Percentiles rank a stretch among this genome's conserved stretches.
phyloP scores from a whole-genome alignment of 225 moss, liverwort and hornwort genomes.

The Thuidium tamariscinum region DNA sequence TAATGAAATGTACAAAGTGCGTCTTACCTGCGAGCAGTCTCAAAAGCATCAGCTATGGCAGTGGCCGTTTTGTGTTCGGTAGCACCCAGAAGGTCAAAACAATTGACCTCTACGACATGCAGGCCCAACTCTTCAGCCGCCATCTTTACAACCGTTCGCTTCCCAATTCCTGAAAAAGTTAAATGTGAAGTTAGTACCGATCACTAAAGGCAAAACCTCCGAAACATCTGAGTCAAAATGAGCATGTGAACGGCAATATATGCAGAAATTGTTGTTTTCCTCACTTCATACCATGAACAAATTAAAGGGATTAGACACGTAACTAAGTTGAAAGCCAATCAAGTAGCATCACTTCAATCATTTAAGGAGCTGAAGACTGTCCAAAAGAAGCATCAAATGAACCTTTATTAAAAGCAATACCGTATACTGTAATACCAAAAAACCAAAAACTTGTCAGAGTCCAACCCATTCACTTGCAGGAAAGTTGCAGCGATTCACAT shows the following conservation, averaged over 20 bases:
- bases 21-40: constrained; percentile 73
- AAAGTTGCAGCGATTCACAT: neutral
- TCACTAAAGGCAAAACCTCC: neutral
- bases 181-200: neutral
- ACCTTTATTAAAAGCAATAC: neutral
- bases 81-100: constrained; percentile 79
- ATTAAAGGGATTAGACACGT: neutral
- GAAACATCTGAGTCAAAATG: neutral
- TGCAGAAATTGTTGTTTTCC: neutral
- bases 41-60: constrained; percentile 66
- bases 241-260: neutral
- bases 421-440: neutral
- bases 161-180: constrained; percentile 62
- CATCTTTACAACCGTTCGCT: constrained; percentile 59
- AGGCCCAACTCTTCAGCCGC: constrained; percentile 85
- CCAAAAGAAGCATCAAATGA: neutral
- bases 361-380: neutral
- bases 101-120: constrained; percentile 84
- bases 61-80: constrained; percentile 76
- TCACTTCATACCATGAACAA: neutral
- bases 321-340: neutral
- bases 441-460: neutral
- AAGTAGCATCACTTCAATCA: neutral
- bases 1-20: neutral
- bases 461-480: neutral